Conservation (phyloP, 306 rosid genomes). For the Castanopsis chinensis region DNA sequence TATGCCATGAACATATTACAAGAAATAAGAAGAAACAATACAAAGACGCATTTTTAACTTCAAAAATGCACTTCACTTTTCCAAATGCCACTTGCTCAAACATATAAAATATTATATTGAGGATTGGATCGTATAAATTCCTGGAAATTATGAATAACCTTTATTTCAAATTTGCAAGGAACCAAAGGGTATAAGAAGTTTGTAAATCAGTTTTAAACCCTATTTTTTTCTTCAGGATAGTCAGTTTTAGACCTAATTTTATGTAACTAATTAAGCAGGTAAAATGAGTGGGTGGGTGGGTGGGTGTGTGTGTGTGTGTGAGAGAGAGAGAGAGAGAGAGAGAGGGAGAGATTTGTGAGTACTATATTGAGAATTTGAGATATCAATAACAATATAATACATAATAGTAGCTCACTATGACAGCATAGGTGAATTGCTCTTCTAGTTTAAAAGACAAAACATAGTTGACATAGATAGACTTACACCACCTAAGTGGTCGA, state of each 20-base stretch:
- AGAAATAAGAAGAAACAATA: neutral
- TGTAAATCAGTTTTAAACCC: too few relatives aligned
- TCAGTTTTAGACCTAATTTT: too few relatives aligned
- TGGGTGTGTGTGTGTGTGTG: too few relatives aligned
- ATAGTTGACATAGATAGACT: neutral
- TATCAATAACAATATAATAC: neutral
- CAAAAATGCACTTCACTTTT: neutral
- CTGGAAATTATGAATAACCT: neutral
- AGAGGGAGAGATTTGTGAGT: neutral
- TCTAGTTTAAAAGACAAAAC: neutral
- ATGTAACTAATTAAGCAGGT: neutral
- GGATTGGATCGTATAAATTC: neutral
- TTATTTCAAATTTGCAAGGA: too few relatives aligned
- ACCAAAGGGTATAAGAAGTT: too few relatives aligned
- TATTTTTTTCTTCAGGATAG: too few relatives aligned
- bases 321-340: too few relatives aligned
- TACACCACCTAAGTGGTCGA: neutral
- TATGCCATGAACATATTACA: neutral
- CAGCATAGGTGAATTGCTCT: neutral
- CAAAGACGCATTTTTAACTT: neutral
- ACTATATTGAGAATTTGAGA: neutral
- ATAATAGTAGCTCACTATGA: neutral
- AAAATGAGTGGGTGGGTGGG: neutral
- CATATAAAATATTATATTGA: neutral
- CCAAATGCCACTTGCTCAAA: neutral